Conservation (phyloP, 2,329 filamentous ascomycete species). For the Monosporascus sp. region DNA sequence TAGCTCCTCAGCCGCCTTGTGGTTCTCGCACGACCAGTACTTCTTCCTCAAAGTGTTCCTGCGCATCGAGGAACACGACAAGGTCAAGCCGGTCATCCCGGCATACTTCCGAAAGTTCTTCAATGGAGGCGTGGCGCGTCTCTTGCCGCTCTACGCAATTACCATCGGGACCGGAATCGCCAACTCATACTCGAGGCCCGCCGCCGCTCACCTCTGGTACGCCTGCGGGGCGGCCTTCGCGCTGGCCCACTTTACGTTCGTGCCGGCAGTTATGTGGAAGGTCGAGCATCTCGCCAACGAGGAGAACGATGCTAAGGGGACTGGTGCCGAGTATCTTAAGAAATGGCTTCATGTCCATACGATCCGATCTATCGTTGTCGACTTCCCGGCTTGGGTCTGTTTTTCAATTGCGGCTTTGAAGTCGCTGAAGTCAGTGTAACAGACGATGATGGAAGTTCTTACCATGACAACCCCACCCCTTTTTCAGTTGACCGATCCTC, state of each 20-base stretch:
- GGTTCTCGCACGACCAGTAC: constrained; percentile 39
- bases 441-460: not conserved
- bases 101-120: constrained; percentile 39
- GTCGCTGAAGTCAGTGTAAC: constrained; percentile 16
- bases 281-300: constrained; percentile 20
- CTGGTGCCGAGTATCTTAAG: constrained; percentile 14
- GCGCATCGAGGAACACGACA: constrained; percentile 19
- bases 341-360: constrained; percentile 25
- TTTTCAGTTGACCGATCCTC: too few species aligned
- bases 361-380: constrained; percentile 19
- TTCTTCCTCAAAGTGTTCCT: constrained; percentile 35
- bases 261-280: constrained; percentile 22
- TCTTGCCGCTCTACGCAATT: constrained; percentile 20
- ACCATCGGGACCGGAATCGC: constrained; percentile 20
- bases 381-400: constrained; percentile 27
- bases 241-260: constrained; percentile 25
- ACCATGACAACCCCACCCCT: not conserved
- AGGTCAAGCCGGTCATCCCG: constrained; percentile 33
- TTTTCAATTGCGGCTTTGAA: constrained; percentile 22
- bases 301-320: constrained; percentile 17
- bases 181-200: constrained; percentile 17
- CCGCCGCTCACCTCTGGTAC: constrained; percentile 23
- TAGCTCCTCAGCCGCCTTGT: constrained; percentile 40
- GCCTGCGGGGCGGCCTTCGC: constrained; percentile 23
- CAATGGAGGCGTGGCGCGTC: constrained; percentile 19